These are phyloP conservation scores for Yarrowia divulgata DNA, from an alignment of 805 yeast genomes.

Conservation along the genomic window DNA sequence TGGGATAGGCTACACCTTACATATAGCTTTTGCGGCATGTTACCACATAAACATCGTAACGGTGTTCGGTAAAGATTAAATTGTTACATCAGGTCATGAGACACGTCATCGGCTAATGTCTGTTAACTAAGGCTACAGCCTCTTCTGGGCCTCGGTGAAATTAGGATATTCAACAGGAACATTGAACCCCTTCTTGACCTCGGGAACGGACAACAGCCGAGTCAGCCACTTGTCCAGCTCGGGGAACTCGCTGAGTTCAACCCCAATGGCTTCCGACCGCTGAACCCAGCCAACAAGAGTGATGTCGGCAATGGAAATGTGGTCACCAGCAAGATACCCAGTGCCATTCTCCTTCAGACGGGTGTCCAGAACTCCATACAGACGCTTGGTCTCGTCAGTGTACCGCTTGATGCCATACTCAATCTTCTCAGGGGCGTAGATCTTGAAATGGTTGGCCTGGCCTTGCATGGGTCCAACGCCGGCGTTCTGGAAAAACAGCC, in stretches of 20 bases:
- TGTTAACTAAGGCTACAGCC: neutral
- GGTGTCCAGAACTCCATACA: conserved; percentile 61
- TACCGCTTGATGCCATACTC: conserved; percentile 64
- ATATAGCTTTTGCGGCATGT: neutral
- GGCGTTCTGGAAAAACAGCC: conserved; percentile 65
- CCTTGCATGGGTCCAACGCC: conserved; percentile 71
- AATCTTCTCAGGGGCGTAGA: conserved; percentile 58
- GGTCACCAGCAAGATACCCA: conserved; percentile 67
- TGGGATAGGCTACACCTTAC: neutral
- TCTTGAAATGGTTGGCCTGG: conserved; percentile 60
- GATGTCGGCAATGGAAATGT: conserved; percentile 63
- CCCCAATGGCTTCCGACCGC: conserved; percentile 40
- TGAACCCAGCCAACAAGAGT: conserved; percentile 58
- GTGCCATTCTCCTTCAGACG: conserved; percentile 56
- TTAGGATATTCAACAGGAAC: conserved; percentile 42
- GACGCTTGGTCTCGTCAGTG: conserved; percentile 59
- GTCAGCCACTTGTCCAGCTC: conserved; percentile 93
- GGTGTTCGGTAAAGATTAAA: neutral
- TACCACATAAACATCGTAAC: neutral
- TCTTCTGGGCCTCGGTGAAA: conserved; percentile 25
- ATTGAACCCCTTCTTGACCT: conserved; percentile 56
- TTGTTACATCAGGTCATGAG: neutral
- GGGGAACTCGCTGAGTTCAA: conserved; percentile 51
- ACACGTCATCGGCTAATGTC: neutral
- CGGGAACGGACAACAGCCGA: conserved; percentile 88